phyloP scores from a whole-genome alignment of 352 stramenopile genomes.

The Phytophthora rubi region DNA sequence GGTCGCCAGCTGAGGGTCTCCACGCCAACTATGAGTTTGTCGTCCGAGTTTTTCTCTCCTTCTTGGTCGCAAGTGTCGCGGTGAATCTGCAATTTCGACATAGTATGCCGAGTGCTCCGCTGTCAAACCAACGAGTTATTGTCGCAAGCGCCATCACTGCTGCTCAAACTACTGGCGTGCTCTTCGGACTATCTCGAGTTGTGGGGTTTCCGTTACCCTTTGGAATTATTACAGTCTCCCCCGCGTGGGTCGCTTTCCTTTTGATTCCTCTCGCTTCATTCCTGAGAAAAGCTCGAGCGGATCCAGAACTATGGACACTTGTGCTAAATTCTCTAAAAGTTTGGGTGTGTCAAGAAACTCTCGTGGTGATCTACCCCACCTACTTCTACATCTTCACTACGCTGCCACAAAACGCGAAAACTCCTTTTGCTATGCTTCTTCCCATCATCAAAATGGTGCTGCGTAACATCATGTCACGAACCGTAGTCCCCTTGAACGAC shows the following conservation, averaged over 20 bases:
- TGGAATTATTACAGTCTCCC: slow-evolving; percentile 19
- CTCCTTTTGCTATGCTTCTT: slow-evolving; percentile 29
- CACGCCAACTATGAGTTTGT: slow-evolving; percentile 26
- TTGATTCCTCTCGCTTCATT: not conserved
- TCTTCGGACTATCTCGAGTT: slow-evolving; percentile 19
- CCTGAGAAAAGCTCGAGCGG: slow-evolving; percentile 9
- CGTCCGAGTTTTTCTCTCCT: slow-evolving; percentile 20
- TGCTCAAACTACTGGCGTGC: not conserved
- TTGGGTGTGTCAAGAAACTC: slow-evolving; percentile 17
- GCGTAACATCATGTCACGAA: slow-evolving; percentile 26
- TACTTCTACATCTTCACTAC: slow-evolving; percentile 38
- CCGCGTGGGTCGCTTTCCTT: not conserved
- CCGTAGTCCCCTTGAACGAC: slow-evolving; percentile 22
- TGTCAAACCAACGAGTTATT: slow-evolving; percentile 6
- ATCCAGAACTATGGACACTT: slow-evolving; percentile 17
- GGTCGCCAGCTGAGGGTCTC: slow-evolving; percentile 7
- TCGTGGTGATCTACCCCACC: slow-evolving; percentile 36
- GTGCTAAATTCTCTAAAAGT: slow-evolving; percentile 20
- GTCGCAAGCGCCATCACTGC: slow-evolving; percentile 8
- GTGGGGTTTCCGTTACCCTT: slow-evolving; percentile 48
- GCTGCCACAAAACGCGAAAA: slow-evolving; percentile 7
- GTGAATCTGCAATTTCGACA: slow-evolving; percentile 29
- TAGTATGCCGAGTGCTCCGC: slow-evolving; percentile 16
- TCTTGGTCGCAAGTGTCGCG: slow-evolving; percentile 26
- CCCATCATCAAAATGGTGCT: slow-evolving; percentile 36